Percentiles rank a stretch among this genome's conserved stretches.
Evolutionary conservation across 2,329 filamentous ascomycete species (phyloP).

Genomic region (Arthroderma sp.): DNA sequence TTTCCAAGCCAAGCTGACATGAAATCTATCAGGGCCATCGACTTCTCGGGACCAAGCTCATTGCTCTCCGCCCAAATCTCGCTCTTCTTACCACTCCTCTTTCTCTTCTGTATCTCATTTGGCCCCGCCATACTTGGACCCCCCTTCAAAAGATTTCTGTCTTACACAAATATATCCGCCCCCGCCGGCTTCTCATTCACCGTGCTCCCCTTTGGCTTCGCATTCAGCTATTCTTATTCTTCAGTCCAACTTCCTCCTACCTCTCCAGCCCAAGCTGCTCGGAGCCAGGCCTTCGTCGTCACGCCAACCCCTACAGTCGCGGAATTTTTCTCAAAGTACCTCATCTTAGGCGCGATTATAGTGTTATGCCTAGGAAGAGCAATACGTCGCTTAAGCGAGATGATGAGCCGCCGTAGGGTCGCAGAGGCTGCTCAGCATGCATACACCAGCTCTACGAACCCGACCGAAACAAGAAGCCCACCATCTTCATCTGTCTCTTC

Average conservation of each 20-base stretch:
- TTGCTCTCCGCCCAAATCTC: not conserved
- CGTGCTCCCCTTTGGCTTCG: slow-evolving; percentile 24
- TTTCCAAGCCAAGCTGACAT: not conserved
- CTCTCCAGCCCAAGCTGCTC: not conserved
- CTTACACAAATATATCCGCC: not conserved
- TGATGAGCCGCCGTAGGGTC: not conserved
- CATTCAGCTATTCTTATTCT: slow-evolving; percentile 14
- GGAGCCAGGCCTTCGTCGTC: slow-evolving; percentile 4
- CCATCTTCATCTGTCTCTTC: no score
- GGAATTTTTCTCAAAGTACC: slow-evolving; percentile 4
- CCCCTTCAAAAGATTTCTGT: not conserved
- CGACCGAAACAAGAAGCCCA: no score
- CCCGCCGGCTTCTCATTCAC: slow-evolving; percentile 19
- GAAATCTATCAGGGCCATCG: not conserved
- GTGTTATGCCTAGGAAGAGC: slow-evolving; percentile 6
- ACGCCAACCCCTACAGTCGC: no score
- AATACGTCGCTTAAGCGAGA: slow-evolving; percentile 7
- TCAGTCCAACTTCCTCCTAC: not conserved
- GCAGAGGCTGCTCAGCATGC: no score
- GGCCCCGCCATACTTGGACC: not conserved
- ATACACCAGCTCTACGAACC: no score
- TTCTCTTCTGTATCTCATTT: slow-evolving; percentile 2
- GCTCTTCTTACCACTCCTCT: slow-evolving; percentile 2
- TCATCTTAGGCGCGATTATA: slow-evolving; percentile 5
- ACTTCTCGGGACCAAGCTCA: no score